These are phyloP conservation scores for Ogataea pilisensis DNA, from an alignment of 805 yeast species.

Conservation along the genomic window DNA sequence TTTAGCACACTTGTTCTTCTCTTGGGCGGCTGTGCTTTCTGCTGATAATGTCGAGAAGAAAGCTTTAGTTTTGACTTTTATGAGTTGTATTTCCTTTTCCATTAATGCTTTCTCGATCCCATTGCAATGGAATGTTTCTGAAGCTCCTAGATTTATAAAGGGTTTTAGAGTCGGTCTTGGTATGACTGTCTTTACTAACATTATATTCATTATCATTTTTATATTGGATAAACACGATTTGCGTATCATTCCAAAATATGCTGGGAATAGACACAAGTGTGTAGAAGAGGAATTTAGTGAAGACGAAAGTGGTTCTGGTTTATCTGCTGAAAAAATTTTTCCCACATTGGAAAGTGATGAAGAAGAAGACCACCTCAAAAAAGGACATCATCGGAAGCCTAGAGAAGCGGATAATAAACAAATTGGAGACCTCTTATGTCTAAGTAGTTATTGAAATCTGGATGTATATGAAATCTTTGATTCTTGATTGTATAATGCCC, in stretches of 20 bases:
- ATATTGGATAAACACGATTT: slow-evolving; percentile 16
- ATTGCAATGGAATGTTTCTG: slow-evolving; percentile 14
- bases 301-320: too few species aligned
- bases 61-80: slow-evolving; percentile 17
- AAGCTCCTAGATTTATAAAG: slow-evolving; percentile 13
- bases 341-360: too few species aligned
- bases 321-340: too few species aligned
- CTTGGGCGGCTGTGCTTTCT: slow-evolving; percentile 21
- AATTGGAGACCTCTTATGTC: too few species aligned
- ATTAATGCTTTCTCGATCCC: slow-evolving; percentile 21
- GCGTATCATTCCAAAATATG: slow-evolving; percentile 9
- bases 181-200: slow-evolving; percentile 6
- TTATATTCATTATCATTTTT: slow-evolving; percentile 11
- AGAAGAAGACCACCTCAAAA: too few species aligned
- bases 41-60: slow-evolving; percentile 20
- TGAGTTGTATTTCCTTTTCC: slow-evolving; percentile 15
- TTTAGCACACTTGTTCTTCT: slow-evolving; percentile 15
- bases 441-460: too few species aligned
- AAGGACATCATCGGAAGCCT: too few species aligned
- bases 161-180: slow-evolving; percentile 17
- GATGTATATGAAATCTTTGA: too few species aligned
- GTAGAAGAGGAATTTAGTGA: too few species aligned
- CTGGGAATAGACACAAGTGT: slow-evolving; percentile 15
- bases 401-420: too few species aligned
- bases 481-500: too few species aligned